These are phyloP conservation scores for Phytophthora uliginosa DNA, from an alignment of 352 stramenopile genomes.

Conservation along the genomic window DNA sequence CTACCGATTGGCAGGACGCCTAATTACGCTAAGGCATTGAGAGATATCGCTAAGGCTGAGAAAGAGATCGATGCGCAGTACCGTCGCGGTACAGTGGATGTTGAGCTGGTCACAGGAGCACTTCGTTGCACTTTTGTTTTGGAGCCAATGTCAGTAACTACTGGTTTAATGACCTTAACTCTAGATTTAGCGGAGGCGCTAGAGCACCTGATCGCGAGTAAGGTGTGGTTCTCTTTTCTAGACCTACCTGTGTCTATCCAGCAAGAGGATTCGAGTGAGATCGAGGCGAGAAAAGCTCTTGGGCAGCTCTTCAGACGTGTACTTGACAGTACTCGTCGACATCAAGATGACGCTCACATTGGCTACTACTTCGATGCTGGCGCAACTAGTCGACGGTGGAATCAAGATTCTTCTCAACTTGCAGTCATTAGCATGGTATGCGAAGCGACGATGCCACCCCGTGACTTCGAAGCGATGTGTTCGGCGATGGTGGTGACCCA, in stretches of 20 bases:
- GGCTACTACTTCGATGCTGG: neutral
- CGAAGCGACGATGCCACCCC: neutral
- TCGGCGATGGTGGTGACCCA: neutral
- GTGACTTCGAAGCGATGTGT: neutral
- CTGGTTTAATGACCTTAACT: neutral
- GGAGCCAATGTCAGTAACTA: neutral
- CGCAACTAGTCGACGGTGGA: neutral
- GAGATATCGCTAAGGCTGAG: too few relatives aligned
- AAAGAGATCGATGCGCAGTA: neutral
- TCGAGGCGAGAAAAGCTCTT: neutral
- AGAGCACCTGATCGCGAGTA: neutral
- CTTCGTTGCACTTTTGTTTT: neutral
- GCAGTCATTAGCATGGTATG: neutral
- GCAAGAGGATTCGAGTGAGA: neutral
- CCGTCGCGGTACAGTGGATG: neutral
- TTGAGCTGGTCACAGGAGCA: neutral
- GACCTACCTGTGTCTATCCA: neutral
- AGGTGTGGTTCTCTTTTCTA: neutral
- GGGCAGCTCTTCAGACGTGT: neutral
- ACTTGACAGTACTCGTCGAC: neutral
- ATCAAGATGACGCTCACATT: neutral
- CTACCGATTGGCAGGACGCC: neutral
- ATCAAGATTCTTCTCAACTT: neutral
- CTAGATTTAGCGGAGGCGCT: neutral
- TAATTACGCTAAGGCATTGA: neutral